A percentile compares a stretch with the other conserved stretches of the same genome.
Evolutionary conservation across 228 moss, liverwort and hornwort genomes (phyloP).

Genomic region (Sphagnum fallax): DNA sequence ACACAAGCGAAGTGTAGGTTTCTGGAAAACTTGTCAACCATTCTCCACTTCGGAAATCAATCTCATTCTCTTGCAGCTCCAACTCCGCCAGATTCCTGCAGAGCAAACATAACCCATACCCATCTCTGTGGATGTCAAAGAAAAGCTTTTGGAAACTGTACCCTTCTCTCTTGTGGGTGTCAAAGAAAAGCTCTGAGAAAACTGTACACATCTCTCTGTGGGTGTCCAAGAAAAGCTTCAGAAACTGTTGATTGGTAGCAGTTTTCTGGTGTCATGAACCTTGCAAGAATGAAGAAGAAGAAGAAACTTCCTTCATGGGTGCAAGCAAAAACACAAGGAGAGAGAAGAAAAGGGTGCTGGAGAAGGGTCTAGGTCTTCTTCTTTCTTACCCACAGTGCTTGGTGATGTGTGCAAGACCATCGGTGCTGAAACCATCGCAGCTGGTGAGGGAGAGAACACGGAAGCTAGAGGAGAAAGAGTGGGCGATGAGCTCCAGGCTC

Average conservation of each 20-base stretch:
- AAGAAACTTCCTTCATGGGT: no score
- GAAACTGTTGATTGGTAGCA: no score
- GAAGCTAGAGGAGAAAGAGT: slow-evolving; percentile 55
- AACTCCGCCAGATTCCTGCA: slow-evolving; percentile 64
- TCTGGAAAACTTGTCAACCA: slow-evolving; percentile 86
- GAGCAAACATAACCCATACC: no score
- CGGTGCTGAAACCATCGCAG: slow-evolving; percentile 90
- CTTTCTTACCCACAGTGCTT: slow-evolving; percentile 55
- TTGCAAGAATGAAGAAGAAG: no score
- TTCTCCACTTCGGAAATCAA: slow-evolving; percentile 35
- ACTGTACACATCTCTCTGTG: no score
- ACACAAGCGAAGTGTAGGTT: slow-evolving; percentile 58
- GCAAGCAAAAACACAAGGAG: background rate
- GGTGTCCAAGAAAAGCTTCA: no score
- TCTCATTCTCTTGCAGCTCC: slow-evolving; percentile 73
- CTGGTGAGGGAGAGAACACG: slow-evolving; percentile 57
- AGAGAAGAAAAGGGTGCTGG: background rate
- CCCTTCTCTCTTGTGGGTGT: no score
- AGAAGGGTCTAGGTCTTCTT: no score
- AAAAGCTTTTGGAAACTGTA: no score
- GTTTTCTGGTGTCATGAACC: no score
- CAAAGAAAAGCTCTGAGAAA: no score
- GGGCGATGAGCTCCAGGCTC: slow-evolving; percentile 46
- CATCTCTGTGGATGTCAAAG: no score
- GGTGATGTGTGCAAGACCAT: slow-evolving; percentile 67